Conservation (phyloP, 306 rosid species). For the Quillaja saponaria region DNA sequence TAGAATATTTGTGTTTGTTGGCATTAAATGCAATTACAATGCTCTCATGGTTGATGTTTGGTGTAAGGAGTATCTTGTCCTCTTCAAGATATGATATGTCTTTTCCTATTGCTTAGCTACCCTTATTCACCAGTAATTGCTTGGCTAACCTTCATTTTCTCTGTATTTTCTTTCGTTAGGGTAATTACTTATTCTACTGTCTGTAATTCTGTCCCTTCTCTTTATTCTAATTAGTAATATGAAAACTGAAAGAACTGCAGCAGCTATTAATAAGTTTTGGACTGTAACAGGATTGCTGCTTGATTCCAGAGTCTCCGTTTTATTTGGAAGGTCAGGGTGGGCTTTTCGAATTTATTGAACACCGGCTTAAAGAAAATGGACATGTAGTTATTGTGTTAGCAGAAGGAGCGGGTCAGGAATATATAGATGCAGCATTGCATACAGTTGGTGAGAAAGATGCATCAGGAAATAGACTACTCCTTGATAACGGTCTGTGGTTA, state of each 20-base stretch:
- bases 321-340: conserved; percentile 92
- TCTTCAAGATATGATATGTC: too few relatives aligned
- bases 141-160: too few relatives aligned
- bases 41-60: too few relatives aligned
- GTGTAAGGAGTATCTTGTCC: too few relatives aligned
- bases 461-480: conserved; percentile 84
- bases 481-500: conserved; percentile 85
- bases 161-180: too few relatives aligned
- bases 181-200: too few relatives aligned
- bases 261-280: conserved; percentile 34
- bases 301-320: conserved; percentile 96
- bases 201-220: too few relatives aligned
- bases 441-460: conserved; percentile 64
- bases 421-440: conserved; percentile 56
- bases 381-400: conserved; percentile 92
- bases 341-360: conserved; percentile 74
- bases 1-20: too few relatives aligned
- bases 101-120: too few relatives aligned
- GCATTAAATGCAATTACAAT: too few relatives aligned
- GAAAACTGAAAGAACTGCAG: conserved; percentile 19
- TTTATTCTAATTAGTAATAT: too few relatives aligned
- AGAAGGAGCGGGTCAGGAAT: conserved; percentile 95
- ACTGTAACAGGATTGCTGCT: conserved; percentile 91
- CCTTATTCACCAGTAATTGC: too few relatives aligned
- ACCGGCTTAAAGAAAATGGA: conserved; percentile 82